Base-by-base conservation (phyloP, 1,284 basidiomycete species). In the Testicularia cyperi region DNA sequence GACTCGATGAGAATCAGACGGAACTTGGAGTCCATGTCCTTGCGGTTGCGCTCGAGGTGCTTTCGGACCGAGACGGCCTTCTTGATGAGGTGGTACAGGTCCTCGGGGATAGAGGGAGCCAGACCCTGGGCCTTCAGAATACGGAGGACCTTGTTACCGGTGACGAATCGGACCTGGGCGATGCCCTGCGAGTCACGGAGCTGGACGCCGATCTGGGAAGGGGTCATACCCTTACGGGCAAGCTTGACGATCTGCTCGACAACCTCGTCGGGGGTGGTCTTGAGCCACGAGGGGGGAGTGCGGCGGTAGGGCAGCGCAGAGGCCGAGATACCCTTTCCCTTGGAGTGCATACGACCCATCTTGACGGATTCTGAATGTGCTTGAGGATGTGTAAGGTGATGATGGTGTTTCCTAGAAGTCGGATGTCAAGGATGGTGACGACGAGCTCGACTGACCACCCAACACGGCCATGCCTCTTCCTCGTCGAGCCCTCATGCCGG, bases 11-110 rank as follows among this genome's bases (percentile, higher is more conserved):
- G 83, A 82, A 94, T 92, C 77, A 94, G 78, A 63, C 78, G 80
- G 80, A 96, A 97, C 83, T 96, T 96, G 81, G 89, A 91, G 78
- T 82, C 91, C 58, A 64, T 61, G 53, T 65, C 94, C 81, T 92
- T 95, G 78, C 94, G 87, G 89, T 96, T 97, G 75, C 85, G 84
- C 82, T 96, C 91, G 73, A 98, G 86, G 82, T 97, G 94, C 85
- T 97, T 97, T 81, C 94, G 91, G 78, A 98, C 90, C 70, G 89
- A 84, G 78, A 97, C 92, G 79, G 94, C 94, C 86, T 97, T 97
- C 87, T 97, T 97, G 85, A 97, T 88, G 79, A 96, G 87, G 85
- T 92, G 88, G 88, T 91, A 96, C 58, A 97, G 87, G 85, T 97
- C 94, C 86, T 98, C 94, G 74, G 94, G 94, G 82, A 97, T 91